Conservation (phyloP, 1,284 basidiomycete species). For the Irpex sp. region DNA sequence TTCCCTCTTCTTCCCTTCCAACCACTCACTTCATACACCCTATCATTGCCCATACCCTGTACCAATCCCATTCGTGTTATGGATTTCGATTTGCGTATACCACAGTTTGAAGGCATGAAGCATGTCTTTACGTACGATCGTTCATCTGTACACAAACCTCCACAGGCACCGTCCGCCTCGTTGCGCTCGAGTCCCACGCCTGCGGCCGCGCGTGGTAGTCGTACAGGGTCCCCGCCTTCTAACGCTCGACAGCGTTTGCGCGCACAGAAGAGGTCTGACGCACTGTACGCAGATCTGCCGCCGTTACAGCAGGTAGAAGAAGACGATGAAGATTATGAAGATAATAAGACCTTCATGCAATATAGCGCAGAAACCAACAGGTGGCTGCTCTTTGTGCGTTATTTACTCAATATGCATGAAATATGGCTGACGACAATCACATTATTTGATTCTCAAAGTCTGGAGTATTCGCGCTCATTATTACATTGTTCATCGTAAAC, state of each 20-base stretch:
- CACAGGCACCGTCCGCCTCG: neutral
- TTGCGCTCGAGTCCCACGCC: neutral
- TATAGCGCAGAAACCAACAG: conserved; percentile 6
- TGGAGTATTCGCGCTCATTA: conserved; percentile 10
- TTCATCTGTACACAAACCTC: conserved; percentile 6
- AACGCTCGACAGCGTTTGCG: neutral
- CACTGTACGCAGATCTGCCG: conserved; percentile 4
- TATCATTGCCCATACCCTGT: neutral
- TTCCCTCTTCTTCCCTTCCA: neutral
- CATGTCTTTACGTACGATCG: conserved; percentile 8
- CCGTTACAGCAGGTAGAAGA: neutral
- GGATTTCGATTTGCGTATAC: neutral
- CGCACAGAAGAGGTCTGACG: neutral
- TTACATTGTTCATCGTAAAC: conserved; percentile 9
- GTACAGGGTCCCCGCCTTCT: neutral
- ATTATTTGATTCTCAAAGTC: neutral
- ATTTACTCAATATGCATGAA: neutral
- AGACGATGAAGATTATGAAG: conserved; percentile 10
- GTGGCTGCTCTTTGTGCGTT: conserved; percentile 13
- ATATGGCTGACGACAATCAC: no score
- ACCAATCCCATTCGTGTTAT: neutral
- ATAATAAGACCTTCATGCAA: neutral
- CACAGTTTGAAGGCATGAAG: neutral
- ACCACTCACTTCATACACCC: neutral
- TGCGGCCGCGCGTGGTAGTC: neutral